These are phyloP conservation scores for Hirschfeldia incana DNA, from an alignment of 345 rosid species.

Conservation along the genomic window DNA sequence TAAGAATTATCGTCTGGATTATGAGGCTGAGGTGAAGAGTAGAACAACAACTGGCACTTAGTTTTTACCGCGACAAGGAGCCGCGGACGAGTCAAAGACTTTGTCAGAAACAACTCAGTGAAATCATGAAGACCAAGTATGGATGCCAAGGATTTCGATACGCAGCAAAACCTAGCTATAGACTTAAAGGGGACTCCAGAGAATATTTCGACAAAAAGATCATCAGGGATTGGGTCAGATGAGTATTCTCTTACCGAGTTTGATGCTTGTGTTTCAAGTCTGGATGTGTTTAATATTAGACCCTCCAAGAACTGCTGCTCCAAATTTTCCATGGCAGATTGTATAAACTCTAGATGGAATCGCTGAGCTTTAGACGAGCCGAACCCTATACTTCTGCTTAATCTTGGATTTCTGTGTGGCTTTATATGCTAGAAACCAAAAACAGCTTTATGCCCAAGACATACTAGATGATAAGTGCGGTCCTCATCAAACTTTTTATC, in stretches of 20 bases:
- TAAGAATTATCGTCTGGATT: neutral
- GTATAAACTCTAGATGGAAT: no score
- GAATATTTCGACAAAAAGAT: neutral
- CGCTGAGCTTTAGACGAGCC: no score
- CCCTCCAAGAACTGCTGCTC: no score
- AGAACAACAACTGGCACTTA: neutral
- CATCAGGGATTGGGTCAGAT: neutral
- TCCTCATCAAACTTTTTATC: no score
- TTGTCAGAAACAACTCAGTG: neutral
- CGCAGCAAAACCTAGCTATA: neutral
- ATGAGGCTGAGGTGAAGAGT: conserved; percentile 4
- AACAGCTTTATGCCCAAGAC: no score
- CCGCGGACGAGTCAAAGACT: neutral
- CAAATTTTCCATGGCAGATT: no score
- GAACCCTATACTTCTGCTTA: no score
- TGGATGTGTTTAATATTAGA: no score
- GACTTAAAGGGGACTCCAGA: neutral
- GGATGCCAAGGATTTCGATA: neutral
- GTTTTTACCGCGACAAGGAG: neutral
- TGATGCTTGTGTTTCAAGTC: neutral
- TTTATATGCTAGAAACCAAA: no score
- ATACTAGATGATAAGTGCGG: no score
- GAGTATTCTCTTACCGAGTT: neutral
- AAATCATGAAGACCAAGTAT: neutral
- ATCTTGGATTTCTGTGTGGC: no score